A percentile compares a stretch with the other conserved stretches of the same genome.
phyloP scores from a whole-genome alignment of 257 asterid genomes.

The Pogostemon cablin region DNA sequence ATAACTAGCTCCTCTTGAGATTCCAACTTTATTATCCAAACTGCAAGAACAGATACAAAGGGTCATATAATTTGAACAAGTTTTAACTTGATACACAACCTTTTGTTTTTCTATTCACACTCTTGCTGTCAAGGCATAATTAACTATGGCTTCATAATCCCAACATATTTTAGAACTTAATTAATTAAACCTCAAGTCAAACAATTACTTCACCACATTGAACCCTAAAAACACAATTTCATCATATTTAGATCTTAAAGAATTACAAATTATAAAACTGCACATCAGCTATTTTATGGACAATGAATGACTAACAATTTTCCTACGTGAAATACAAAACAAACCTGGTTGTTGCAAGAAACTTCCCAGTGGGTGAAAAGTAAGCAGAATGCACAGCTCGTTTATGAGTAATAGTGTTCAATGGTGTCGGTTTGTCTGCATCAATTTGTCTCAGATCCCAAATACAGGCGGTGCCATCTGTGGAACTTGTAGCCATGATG shows the following conservation, averaged over 20 bases:
- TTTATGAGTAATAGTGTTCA: constrained; percentile 59
- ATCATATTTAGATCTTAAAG: neutral
- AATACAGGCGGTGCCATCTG: constrained; percentile 82
- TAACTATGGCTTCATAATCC: neutral
- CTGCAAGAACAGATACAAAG: constrained; percentile 47
- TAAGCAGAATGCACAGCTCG: constrained; percentile 84
- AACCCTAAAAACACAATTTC: neutral
- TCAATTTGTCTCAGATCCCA: constrained; percentile 81
- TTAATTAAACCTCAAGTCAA: neutral
- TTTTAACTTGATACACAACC: constrained; percentile 11
- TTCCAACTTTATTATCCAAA: constrained; percentile 64
- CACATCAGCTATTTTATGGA: neutral
- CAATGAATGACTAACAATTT: neutral
- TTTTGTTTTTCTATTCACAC: neutral
- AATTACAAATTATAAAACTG: neutral
- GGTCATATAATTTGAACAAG: constrained; percentile 17
- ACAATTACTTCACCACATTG: neutral
- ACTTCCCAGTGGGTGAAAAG: constrained; percentile 82
- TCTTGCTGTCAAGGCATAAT: neutral
- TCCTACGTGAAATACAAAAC: constrained; percentile 27
- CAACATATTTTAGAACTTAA: neutral
- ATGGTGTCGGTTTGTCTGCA: constrained; percentile 41
- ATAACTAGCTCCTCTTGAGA: constrained; percentile 69
- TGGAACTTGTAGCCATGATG: constrained; percentile 76
- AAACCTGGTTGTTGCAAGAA: constrained; percentile 90